Evolutionary conservation across 148 eudicot genomes (phyloP).

Genomic region (Arbutus unedo): DNA sequence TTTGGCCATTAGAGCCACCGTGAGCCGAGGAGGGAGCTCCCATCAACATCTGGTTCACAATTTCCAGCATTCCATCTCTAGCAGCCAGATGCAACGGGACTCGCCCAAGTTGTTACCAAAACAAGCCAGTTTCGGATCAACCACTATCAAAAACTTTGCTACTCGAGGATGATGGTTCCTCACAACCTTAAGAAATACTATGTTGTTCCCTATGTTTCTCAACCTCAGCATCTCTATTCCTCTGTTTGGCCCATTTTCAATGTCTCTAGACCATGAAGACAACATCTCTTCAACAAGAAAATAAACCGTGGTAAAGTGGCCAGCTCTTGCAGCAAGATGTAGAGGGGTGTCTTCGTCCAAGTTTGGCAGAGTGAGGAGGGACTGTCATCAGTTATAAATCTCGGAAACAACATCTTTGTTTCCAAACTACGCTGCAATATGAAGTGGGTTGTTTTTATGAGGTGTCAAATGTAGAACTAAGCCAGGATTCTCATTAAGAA

Average conservation of each 20-base stretch:
- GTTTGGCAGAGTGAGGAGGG: not conserved
- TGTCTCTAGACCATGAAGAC: not conserved
- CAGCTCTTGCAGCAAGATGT: not conserved
- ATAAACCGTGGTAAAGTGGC: not conserved
- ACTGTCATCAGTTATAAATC: not conserved
- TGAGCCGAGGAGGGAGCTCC: not conserved
- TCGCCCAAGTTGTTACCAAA: not conserved
- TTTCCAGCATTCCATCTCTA: not conserved
- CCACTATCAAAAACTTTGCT: not conserved
- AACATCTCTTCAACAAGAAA: not conserved
- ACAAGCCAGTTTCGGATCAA: not conserved
- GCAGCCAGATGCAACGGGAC: not conserved
- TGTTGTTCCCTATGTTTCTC: not conserved
- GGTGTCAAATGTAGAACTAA: not conserved
- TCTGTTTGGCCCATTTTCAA: not conserved
- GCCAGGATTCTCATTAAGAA: not conserved
- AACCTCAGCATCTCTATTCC: not conserved
- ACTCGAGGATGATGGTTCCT: not conserved
- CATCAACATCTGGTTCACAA: not conserved
- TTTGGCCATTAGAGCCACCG: not conserved
- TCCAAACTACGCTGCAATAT: not conserved
- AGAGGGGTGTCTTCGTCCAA: not conserved
- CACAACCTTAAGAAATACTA: slow-evolving; percentile 1
- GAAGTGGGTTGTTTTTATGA: not conserved
- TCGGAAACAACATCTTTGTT: not conserved